Evolutionary conservation across 306 rosid genomes (phyloP).

Genomic region (Datisca glomerata): DNA sequence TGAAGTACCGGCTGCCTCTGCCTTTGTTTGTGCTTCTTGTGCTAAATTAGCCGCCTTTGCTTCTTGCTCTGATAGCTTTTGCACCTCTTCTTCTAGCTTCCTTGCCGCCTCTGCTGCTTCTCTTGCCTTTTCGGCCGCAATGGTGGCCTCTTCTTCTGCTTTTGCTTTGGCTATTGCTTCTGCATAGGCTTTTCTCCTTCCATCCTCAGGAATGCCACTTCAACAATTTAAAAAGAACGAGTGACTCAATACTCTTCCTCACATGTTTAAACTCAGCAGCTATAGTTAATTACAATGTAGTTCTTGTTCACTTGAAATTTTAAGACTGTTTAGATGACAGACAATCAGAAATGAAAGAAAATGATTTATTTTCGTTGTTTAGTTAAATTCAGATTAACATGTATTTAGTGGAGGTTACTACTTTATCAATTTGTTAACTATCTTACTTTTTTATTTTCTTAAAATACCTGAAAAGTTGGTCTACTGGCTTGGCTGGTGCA

Average conservation of each 20-base stretch:
- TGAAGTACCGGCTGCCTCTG: slow-evolving; percentile 39
- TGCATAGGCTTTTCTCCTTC: slow-evolving; percentile 76
- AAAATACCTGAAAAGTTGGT: slow-evolving; percentile 66
- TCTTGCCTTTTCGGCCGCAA: slow-evolving; percentile 45
- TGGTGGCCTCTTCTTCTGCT: slow-evolving; percentile 73
- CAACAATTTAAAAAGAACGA: slow-evolving; percentile 1
- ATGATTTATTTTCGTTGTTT: no score
- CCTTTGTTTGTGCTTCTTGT: slow-evolving; percentile 49
- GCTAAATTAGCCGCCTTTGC: slow-evolving; percentile 34
- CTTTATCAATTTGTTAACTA: no score
- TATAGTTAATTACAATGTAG: no score
- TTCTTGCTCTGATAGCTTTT: slow-evolving; percentile 43
- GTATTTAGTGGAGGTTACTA: no score
- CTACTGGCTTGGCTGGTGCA: slow-evolving; percentile 58
- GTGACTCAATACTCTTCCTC: no score
- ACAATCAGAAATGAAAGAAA: no score
- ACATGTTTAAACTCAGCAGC: no score
- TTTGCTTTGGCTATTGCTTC: slow-evolving; percentile 45
- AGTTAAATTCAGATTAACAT: no score
- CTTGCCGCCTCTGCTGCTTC: slow-evolving; percentile 45
- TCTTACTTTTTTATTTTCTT: no score
- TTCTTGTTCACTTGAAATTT: no score
- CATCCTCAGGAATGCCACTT: slow-evolving; percentile 79
- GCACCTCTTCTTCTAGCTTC: slow-evolving; percentile 44
- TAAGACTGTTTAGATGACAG: no score